These are phyloP conservation scores for Boletus coccyginus DNA, from an alignment of 768 basidiomycete genomes.

Conservation along the genomic window DNA sequence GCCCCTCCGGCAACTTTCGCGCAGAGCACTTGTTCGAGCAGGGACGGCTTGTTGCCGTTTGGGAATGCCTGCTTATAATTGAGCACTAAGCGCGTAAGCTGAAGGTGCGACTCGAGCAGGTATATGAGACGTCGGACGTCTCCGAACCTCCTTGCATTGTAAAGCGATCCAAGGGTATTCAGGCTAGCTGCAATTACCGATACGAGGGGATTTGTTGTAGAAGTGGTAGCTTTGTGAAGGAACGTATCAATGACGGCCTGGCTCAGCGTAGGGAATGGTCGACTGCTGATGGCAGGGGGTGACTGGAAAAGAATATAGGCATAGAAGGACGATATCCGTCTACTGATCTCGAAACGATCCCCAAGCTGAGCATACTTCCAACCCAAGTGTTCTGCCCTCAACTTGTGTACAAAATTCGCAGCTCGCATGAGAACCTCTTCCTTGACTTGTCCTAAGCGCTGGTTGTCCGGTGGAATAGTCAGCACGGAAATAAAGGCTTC, in stretches of 20 bases:
- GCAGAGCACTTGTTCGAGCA: conserved; percentile 78
- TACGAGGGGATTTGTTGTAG: conserved; percentile 79
- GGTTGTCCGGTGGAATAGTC: conserved; percentile 49
- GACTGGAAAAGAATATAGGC: conserved; percentile 61
- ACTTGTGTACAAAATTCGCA: conserved; percentile 73
- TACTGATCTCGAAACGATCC: conserved; percentile 84
- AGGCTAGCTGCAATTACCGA: conserved; percentile 63
- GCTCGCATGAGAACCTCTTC: conserved; percentile 83
- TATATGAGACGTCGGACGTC: conserved; percentile 69
- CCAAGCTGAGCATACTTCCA: conserved; percentile 87
- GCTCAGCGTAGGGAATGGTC: conserved; percentile 60
- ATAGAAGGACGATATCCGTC: conserved; percentile 64
- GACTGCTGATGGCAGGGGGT: conserved; percentile 49
- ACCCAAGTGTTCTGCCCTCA: conserved; percentile 75
- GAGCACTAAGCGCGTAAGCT: conserved; percentile 58
- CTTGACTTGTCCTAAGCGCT: conserved; percentile 68
- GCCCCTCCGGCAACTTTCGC: conserved; percentile 54
- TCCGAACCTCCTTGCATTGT: conserved; percentile 59
- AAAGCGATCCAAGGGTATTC: conserved; percentile 57
- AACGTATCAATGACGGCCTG: conserved; percentile 68
- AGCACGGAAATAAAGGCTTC: conserved; percentile 62
- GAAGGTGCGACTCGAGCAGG: conserved; percentile 66
- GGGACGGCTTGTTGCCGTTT: conserved; percentile 46
- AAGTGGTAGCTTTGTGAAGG: conserved; percentile 70
- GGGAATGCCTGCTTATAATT: conserved; percentile 56